Evolutionary conservation across 495 filamentous ascomycete species (phyloP), one percentile per base, ranked within the genome.

Genomic region (Trichocladium antarcticum): DNA sequence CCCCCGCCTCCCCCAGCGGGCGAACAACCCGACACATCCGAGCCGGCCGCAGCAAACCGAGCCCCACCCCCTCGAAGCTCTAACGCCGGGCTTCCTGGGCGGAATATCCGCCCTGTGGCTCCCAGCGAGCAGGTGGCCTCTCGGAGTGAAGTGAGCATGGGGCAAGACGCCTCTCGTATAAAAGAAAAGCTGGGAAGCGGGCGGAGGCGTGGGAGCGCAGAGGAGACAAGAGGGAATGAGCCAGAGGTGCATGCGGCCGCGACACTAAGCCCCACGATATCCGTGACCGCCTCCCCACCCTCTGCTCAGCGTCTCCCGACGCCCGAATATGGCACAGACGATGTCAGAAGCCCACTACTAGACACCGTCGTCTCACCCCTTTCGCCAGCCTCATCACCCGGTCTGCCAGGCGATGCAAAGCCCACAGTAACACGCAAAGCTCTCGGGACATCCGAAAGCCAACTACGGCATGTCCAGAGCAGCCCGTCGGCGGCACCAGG

Each of bases 361-460:
- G 51, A 51, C 12, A 54, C 49, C 0, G 42, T 51, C 21, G 53
- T 54, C 17, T 59, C 64, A 29, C 57, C 60, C 10, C 42, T 59
- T 9, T 66, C 57, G 11, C 63, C 59, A n/a, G 62, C 58, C 2
- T 56, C 61, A 20, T 63, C 61, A 15, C 61, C 61, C 19, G 59
- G 61, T 16, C 40, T 57, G 3, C 49, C 50, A 1, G 34, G 21
- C 17, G 55, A 50, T 16, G 19, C 45, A 6, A 50, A 50, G 14
- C 37, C 44, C 9, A 40, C 45, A 12, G 22, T 37, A 12, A 9
- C 39, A 4, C 54, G 42, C 3, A 59, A 47, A 21, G 22, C 56
- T 8, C 12, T 54, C 4, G 49, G 41, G 16, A 36, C 36, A 14
- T 9, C 42, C 0, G 55, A 53, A 16, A 29, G 14, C n/a, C 47